Evolutionary conservation across 2,329 filamentous ascomycete genomes (phyloP).

Genomic region (Pestalotiopsis sp.): DNA sequence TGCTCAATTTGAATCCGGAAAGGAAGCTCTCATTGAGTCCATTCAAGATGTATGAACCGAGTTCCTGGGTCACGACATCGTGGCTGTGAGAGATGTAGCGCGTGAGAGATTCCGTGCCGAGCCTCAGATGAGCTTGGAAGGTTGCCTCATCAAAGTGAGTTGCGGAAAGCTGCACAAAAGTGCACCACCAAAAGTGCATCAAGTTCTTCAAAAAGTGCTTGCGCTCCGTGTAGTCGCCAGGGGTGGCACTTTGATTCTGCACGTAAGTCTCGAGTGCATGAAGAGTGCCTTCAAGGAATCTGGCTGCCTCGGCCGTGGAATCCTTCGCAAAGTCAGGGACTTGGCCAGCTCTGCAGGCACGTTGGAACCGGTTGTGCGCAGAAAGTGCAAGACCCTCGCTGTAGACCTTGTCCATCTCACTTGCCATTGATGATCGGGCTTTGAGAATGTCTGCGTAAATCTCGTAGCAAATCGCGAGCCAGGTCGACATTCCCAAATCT

Average conservation of each 20-base stretch:
- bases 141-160: slow-evolving; percentile 59
- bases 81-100: slow-evolving; percentile 27
- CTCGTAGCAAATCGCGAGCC: slow-evolving; percentile 57
- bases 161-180: slow-evolving; percentile 45
- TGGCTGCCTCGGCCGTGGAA: slow-evolving; percentile 56
- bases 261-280: slow-evolving; percentile 46
- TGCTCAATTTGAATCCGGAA: slow-evolving; percentile 70
- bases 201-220: slow-evolving; percentile 39
- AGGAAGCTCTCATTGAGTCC: slow-evolving; percentile 61
- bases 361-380: slow-evolving; percentile 58
- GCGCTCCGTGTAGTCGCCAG: slow-evolving; percentile 35
- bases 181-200: slow-evolving; percentile 57
- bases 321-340: slow-evolving; percentile 61
- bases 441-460: slow-evolving; percentile 45
- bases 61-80: slow-evolving; percentile 31
- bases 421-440: slow-evolving; percentile 40
- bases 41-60: slow-evolving; percentile 41
- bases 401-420: not conserved
- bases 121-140: slow-evolving; percentile 64
- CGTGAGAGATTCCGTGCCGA: slow-evolving; percentile 48
- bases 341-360: slow-evolving; percentile 56
- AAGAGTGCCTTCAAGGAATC: slow-evolving; percentile 51
- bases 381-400: slow-evolving; percentile 39
- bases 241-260: slow-evolving; percentile 25
- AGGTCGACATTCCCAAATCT: slow-evolving; percentile 40